Evolutionary conservation across 768 basidiomycete species (phyloP), one percentile per base, ranked within the genome.

Genomic region (Kwoniella heveanensis): DNA sequence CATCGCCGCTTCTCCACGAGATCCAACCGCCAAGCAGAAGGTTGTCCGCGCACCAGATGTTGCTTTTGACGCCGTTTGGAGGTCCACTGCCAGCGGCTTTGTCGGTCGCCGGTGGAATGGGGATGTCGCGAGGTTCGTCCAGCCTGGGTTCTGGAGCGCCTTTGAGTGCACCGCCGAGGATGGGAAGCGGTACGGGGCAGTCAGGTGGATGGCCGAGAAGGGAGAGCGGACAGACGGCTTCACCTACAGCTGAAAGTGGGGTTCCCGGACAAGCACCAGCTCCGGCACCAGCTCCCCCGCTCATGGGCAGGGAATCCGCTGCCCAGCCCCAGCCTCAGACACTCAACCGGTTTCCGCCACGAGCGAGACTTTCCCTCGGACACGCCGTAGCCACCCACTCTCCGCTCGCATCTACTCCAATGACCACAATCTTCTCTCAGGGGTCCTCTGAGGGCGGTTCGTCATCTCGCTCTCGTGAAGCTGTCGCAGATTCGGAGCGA

Each of bases 31-130:
- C 75, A 2, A 62, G 57, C 26, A 44, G 75, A 25, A 39, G 72
- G 13, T 49, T 77, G 5, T 69, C 68, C 17, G 53, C 70, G 2
- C 75, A 77, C 54, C 75, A 77, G 52, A 64, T 77, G 54, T 51
- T 77, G 19, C 65, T 77, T 5, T 62, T 77, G 25, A 74, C 72
- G 6, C 75, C 75, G 0, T 77, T 77, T 37, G 75, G 75, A 0
- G 69, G 66, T 10, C 29, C 59, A 7, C 21, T 71, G 15, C 69
- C 73, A 2, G 29, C 61, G 64, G 51, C 61, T 10, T 46, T 60
- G 22, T 17, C 60, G 10, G 62, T 49, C 24, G 52, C 61, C 19
- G 65, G 50, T 19, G 58, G 55, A 1, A 64, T 51, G 29, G 66
- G 62, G 26, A 70, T 70, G 69, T 62, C 66, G 12, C 51, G 69